phyloP scores from a whole-genome alignment of 352 stramenopile genomes.

The Pythium volutum region DNA sequence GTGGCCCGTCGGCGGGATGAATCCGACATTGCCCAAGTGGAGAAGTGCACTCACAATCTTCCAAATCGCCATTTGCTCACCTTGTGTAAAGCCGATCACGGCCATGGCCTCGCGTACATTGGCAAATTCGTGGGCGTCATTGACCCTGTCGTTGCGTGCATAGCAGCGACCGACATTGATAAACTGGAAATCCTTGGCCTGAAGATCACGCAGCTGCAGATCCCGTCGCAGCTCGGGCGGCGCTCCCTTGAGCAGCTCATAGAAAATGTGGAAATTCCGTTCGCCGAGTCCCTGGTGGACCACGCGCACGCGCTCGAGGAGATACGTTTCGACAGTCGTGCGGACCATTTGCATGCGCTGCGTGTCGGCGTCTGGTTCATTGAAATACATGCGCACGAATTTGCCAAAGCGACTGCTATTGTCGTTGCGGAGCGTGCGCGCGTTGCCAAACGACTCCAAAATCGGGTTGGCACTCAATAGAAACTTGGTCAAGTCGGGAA shows the following conservation, averaged over 20 bases:
- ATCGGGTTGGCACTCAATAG: conserved; percentile 88
- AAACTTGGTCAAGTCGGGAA: conserved; percentile 22
- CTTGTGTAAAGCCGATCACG: conserved; percentile 61
- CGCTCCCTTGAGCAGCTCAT: conserved; percentile 63
- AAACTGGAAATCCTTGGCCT: conserved; percentile 60
- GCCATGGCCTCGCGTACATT: conserved; percentile 66
- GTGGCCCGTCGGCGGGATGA: conserved; percentile 57
- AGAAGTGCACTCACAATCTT: conserved; percentile 68
- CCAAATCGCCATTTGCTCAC: conserved; percentile 66
- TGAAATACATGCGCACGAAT: conserved; percentile 89
- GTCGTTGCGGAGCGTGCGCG: conserved; percentile 84
- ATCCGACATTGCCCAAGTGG: conserved; percentile 80
- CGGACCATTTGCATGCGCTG: conserved; percentile 53
- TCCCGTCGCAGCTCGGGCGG: conserved; percentile 40
- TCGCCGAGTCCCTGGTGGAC: conserved; percentile 71
- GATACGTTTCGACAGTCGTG: conserved; percentile 83
- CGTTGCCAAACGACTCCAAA: conserved; percentile 89
- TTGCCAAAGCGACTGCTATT: conserved; percentile 91
- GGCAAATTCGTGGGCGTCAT: conserved; percentile 61
- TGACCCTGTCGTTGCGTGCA: conserved; percentile 58
- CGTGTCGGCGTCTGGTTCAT: conserved; percentile 26
- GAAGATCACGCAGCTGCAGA: conserved; percentile 36
- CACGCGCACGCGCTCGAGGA: conserved; percentile 92
- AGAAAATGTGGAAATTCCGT: conserved; percentile 85
- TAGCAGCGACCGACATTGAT: conserved; percentile 64